Percentiles rank a stretch among this genome's conserved stretches.
Conservation (phyloP, 345 rosid genomes). For the Euphorbia pulcherrima region DNA sequence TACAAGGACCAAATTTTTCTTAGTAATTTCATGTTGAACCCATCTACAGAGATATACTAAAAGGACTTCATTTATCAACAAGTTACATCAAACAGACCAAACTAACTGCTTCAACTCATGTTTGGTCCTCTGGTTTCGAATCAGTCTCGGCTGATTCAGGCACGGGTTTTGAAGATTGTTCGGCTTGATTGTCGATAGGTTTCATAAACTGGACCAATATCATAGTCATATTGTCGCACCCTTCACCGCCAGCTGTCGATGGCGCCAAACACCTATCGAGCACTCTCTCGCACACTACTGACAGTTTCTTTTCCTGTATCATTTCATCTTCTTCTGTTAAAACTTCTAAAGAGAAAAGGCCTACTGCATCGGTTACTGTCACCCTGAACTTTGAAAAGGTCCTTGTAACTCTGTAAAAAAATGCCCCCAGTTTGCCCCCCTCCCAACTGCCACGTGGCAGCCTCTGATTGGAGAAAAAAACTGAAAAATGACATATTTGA, state of each 20-base stretch:
- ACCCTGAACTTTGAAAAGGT: too few relatives aligned
- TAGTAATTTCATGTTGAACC: slow-evolving; percentile 9
- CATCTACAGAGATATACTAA: slow-evolving; percentile 20
- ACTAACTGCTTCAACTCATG: slow-evolving; percentile 20
- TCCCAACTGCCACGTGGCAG: too few relatives aligned
- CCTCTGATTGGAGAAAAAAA: too few relatives aligned
- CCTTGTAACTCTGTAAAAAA: too few relatives aligned
- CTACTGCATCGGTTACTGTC: too few relatives aligned
- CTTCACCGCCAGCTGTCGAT: slow-evolving; percentile 73
- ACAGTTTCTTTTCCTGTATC: slow-evolving; percentile 84
- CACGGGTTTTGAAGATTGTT: slow-evolving; percentile 36
- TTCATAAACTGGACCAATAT: slow-evolving; percentile 88
- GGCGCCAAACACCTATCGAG: slow-evolving; percentile 89
- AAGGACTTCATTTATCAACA: background rate
- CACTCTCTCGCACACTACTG: slow-evolving; percentile 76
- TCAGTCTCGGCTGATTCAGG: slow-evolving; percentile 22
- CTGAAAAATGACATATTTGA: too few relatives aligned
- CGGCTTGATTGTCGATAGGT: slow-evolving; percentile 28
- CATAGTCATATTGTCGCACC: slow-evolving; percentile 99
- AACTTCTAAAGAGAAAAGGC: background rate
- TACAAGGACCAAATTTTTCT: slow-evolving; percentile 10
- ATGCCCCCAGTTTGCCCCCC: too few relatives aligned
- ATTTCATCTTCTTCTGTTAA: background rate
- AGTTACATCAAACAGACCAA: background rate
- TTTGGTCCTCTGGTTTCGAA: slow-evolving; percentile 22